phyloP scores from a whole-genome alignment of 495 filamentous ascomycete genomes.

The Cairneyella variabilis region DNA sequence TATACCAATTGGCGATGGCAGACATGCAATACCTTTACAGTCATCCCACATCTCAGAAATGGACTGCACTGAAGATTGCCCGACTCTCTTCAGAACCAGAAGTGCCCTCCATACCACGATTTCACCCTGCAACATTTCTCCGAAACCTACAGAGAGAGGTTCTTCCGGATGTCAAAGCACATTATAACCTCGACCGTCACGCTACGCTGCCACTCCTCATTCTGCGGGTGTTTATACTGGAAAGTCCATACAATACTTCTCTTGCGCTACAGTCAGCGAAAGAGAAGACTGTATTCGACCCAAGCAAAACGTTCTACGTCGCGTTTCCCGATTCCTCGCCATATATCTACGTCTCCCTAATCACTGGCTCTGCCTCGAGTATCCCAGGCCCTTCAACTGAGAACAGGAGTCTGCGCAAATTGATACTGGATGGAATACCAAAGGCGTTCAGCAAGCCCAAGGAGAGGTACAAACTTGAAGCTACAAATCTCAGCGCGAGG shows the following conservation, averaged over 20 bases:
- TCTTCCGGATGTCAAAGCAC: slow-evolving; percentile 70
- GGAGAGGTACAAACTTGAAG: slow-evolving; percentile 61
- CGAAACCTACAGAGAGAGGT: slow-evolving; percentile 67
- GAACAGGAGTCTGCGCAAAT: slow-evolving; percentile 57
- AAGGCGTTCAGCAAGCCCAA: slow-evolving; percentile 69
- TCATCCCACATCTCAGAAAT: slow-evolving; percentile 66
- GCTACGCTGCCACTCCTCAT: slow-evolving; percentile 60
- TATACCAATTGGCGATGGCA: slow-evolving; percentile 78
- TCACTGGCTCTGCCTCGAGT: slow-evolving; percentile 27
- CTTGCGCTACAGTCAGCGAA: slow-evolving; percentile 37
- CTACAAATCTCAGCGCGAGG: slow-evolving; percentile 62
- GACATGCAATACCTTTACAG: slow-evolving; percentile 77
- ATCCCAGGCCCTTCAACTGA: slow-evolving; percentile 41
- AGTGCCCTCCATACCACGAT: slow-evolving; percentile 55
- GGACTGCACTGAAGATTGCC: slow-evolving; percentile 65
- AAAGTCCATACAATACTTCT: slow-evolving; percentile 63
- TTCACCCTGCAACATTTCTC: slow-evolving; percentile 73
- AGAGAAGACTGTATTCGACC: slow-evolving; percentile 43
- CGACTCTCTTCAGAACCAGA: slow-evolving; percentile 35
- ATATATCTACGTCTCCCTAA: slow-evolving; percentile 68
- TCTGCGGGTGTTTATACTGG: slow-evolving; percentile 68
- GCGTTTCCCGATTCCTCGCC: slow-evolving; percentile 77
- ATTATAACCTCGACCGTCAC: slow-evolving; percentile 69
- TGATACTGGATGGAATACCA: slow-evolving; percentile 70
- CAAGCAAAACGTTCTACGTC: slow-evolving; percentile 65